phyloP scores from a whole-genome alignment of 139 green algal species.

The Choricystis sp. region DNA sequence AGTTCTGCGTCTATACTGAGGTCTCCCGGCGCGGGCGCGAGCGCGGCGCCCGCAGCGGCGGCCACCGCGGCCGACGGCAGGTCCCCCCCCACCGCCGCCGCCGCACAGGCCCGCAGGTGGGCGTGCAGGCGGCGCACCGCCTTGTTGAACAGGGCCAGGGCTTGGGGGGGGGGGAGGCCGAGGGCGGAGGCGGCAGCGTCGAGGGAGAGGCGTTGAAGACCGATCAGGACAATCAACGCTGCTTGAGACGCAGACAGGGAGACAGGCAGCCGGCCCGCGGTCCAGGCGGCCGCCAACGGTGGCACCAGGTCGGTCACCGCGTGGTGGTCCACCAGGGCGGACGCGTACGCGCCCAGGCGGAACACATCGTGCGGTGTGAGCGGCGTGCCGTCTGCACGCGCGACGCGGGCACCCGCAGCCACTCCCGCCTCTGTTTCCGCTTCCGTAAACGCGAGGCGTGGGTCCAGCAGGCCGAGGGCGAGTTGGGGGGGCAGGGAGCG shows the following conservation, averaged over 20 bases:
- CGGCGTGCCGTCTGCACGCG: conserved; percentile 28
- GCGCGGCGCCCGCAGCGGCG: conserved; percentile 7
- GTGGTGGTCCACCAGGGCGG: conserved; percentile 92
- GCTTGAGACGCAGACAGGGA: conserved; percentile 68
- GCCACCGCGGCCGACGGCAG: conserved; percentile 28
- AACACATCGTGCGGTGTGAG: conserved; percentile 76
- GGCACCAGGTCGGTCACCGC: conserved; percentile 75
- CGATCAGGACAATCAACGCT: conserved; percentile 53
- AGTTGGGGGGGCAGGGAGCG: conserved; percentile 51
- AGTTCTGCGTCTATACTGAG: background rate
- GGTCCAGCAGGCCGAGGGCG: conserved; percentile 67
- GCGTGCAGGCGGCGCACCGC: conserved; percentile 67
- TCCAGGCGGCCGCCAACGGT: conserved; percentile 59
- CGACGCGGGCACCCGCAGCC: background rate
- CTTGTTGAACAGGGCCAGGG: conserved; percentile 96
- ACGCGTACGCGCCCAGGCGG: conserved; percentile 69
- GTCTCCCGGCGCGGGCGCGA: background rate
- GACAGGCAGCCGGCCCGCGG: conserved; percentile 52
- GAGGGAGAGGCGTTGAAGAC: conserved; percentile 46
- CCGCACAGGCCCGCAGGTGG: conserved; percentile 42
- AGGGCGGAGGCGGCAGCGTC: conserved; percentile 51
- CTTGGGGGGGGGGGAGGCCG: conserved; percentile 42
- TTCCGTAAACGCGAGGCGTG: conserved; percentile 64
- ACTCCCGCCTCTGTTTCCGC: conserved; percentile 20
- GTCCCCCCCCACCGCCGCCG: conserved; percentile 40